Conservation (phyloP, 495 filamentous ascomycete genomes). For the Penicillium odoratum region DNA sequence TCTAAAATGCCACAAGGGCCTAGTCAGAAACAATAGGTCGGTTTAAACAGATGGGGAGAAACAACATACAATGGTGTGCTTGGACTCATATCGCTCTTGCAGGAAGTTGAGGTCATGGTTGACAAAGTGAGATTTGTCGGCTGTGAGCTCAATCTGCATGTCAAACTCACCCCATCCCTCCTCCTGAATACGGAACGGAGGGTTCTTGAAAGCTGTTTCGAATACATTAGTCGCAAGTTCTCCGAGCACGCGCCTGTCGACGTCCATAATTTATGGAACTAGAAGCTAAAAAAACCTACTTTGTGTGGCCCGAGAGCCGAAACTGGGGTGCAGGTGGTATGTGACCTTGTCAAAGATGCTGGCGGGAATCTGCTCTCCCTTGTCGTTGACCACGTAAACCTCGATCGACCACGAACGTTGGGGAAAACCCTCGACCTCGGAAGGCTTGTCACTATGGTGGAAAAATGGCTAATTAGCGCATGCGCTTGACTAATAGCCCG, state of each 20-base stretch:
- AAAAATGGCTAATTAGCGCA: slow-evolving; percentile 7
- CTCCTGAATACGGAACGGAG: slow-evolving; percentile 87
- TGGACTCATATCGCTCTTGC: slow-evolving; percentile 74
- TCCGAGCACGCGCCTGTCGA: not conserved
- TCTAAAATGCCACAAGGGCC: slow-evolving; percentile 36
- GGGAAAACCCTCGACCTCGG: slow-evolving; percentile 81
- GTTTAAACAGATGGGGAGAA: not conserved
- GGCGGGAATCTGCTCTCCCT: slow-evolving; percentile 69
- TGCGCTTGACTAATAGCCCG: not conserved
- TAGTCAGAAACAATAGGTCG: not conserved
- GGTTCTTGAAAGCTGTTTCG: slow-evolving; percentile 67
- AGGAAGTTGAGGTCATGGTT: slow-evolving; percentile 92
- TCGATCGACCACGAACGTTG: slow-evolving; percentile 73
- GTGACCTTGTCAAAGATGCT: slow-evolving; percentile 85
- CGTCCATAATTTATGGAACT: too few species aligned
- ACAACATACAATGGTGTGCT: slow-evolving; percentile 69
- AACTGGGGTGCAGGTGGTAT: slow-evolving; percentile 92
- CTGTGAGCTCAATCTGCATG: slow-evolving; percentile 78
- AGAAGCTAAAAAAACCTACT: slow-evolving; percentile 46
- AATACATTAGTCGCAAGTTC: not conserved
- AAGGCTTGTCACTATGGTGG: slow-evolving; percentile 57
- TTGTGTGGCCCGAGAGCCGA: slow-evolving; percentile 74
- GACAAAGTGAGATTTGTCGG: slow-evolving; percentile 80
- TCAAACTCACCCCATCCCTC: slow-evolving; percentile 99
- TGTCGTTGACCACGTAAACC: slow-evolving; percentile 59